Percentiles rank a stretch among this genome's conserved stretches.
Conservation (phyloP, 805 yeast species). For the Candida multigemmis region DNA sequence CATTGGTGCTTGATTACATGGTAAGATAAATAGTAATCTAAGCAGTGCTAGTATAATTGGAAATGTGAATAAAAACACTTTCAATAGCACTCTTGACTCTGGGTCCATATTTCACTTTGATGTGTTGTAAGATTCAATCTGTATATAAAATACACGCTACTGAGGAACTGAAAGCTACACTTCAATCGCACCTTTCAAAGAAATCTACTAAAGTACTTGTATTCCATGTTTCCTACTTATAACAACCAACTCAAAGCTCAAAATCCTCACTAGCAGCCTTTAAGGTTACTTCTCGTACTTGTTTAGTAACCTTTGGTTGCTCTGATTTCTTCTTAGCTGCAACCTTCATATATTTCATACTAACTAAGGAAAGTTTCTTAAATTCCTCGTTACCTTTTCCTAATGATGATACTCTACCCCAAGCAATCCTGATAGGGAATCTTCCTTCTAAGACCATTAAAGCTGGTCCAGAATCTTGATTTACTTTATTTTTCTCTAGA, state of each 20-base stretch:
- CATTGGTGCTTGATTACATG: conserved; percentile 8
- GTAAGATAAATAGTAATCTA: conserved; percentile 15
- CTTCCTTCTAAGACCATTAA: conserved; percentile 18
- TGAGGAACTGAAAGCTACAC: neutral
- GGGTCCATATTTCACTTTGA: too few species aligned
- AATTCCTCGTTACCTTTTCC: conserved; percentile 37
- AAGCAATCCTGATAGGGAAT: conserved; percentile 42
- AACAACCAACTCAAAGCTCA: conserved; percentile 5
- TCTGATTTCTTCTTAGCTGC: conserved; percentile 28
- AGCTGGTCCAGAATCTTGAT: conserved; percentile 20
- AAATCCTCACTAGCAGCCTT: conserved; percentile 7
- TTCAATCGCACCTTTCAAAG: neutral
- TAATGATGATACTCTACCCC: conserved; percentile 42
- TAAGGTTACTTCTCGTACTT: conserved; percentile 3
- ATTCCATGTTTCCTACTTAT: conserved; percentile 9
- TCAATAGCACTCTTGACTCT: conserved; percentile 4
- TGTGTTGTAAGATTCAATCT: too few species aligned
- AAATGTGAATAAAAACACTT: conserved; percentile 3
- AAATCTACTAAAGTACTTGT: neutral
- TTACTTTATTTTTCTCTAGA: conserved; percentile 15
- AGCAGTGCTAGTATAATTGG: conserved; percentile 13
- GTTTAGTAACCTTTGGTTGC: neutral
- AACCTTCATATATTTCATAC: conserved; percentile 43
- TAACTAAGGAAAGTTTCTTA: conserved; percentile 39
- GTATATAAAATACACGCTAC: too few species aligned